These are phyloP conservation scores for Bidens hawaiensis DNA, from an alignment of 140 eudicot genomes.

Conservation along the genomic window DNA sequence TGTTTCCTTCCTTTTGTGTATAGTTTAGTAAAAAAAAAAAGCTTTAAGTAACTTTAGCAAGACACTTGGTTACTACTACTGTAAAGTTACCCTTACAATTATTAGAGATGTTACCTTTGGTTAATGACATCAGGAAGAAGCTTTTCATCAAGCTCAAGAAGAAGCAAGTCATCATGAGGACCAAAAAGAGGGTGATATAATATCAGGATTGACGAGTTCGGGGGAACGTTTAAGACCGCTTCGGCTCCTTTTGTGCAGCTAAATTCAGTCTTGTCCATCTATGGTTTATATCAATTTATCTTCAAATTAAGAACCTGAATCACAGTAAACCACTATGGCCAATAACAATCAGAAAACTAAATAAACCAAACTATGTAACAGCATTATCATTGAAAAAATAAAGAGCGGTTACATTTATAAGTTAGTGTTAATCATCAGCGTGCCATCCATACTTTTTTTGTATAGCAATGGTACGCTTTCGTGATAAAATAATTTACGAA, in stretches of 20 bases:
- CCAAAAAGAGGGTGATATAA: slow-evolving; percentile 78
- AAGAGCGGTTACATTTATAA: not conserved
- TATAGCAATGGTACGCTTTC: not conserved
- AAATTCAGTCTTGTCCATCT: slow-evolving; percentile 29
- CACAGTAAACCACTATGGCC: not conserved
- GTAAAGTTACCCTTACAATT: too few relatives aligned
- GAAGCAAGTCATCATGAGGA: slow-evolving; percentile 72
- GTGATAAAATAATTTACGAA: not conserved
- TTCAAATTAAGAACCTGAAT: slow-evolving; percentile 3
- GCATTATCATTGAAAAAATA: not conserved
- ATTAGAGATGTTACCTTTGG: slow-evolving; percentile 44
- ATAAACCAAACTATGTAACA: not conserved
- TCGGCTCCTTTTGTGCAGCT: slow-evolving; percentile 49
- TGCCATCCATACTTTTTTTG: not conserved
- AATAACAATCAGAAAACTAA: not conserved
- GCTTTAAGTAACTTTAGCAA: too few relatives aligned
- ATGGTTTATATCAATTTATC: slow-evolving; percentile 9
- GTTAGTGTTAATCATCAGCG: not conserved
- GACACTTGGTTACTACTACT: too few relatives aligned
- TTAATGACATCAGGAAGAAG: slow-evolving; percentile 77
- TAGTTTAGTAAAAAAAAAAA: too few relatives aligned
- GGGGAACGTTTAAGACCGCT: slow-evolving; percentile 55
- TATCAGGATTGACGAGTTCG: slow-evolving; percentile 61
- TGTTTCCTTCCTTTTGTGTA: too few relatives aligned
- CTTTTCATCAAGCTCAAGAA: slow-evolving; percentile 91